These are phyloP conservation scores for Sclerotinia minor DNA, from an alignment of 2,329 filamentous ascomycete species.

Conservation along the genomic window DNA sequence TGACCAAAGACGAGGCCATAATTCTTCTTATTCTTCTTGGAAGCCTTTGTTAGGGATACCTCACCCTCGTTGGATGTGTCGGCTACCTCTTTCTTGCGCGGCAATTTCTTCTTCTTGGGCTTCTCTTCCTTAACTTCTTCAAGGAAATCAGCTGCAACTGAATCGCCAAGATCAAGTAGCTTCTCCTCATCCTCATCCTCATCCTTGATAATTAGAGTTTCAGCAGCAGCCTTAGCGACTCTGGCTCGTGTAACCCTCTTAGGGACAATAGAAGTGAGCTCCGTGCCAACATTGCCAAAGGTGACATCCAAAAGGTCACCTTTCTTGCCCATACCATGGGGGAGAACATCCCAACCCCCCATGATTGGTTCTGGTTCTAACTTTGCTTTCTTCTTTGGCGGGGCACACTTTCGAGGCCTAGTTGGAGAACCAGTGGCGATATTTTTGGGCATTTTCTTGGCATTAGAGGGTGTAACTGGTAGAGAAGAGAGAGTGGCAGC, in stretches of 20 bases:
- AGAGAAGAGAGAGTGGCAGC: constrained; percentile 19
- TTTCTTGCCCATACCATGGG: constrained; percentile 55
- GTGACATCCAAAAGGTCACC: constrained; percentile 26
- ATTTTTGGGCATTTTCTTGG: neutral
- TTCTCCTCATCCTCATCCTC: constrained; percentile 20
- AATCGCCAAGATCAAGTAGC: constrained; percentile 12
- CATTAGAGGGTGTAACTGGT: neutral
- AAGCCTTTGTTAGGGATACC: constrained; percentile 12
- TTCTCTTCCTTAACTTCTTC: constrained; percentile 19
- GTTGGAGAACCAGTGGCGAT: constrained; percentile 14
- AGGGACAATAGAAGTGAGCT: neutral
- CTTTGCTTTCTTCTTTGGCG: constrained; percentile 24
- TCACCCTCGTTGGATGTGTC: constrained; percentile 18
- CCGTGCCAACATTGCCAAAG: constrained; percentile 1
- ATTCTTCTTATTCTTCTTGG: constrained; percentile 43
- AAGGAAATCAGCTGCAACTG: neutral
- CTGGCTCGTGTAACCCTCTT: neutral
- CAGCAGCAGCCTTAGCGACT: neutral
- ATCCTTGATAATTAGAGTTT: neutral
- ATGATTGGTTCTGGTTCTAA: constrained; percentile 25
- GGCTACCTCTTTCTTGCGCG: constrained; percentile 20
- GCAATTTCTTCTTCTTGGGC: constrained; percentile 27
- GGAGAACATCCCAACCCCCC: constrained; percentile 48
- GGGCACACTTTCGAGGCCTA: constrained; percentile 24
- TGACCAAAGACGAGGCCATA: constrained; percentile 56